phyloP scores from a whole-genome alignment of 805 yeast genomes.

The Cyberlindnera xishuangbannaensis region DNA sequence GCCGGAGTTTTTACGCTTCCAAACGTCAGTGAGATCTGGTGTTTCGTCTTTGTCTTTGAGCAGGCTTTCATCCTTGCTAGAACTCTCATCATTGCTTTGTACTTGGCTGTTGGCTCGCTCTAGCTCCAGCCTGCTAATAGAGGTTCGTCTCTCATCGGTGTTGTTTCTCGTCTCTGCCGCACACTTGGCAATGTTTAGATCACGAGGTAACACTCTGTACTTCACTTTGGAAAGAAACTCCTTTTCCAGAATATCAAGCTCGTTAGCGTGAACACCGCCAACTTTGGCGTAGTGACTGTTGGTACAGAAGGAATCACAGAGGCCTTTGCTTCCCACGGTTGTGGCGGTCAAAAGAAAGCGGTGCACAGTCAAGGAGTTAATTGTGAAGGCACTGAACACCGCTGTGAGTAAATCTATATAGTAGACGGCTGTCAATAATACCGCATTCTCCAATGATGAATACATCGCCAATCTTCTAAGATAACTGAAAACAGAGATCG shows the following conservation, averaged over 20 bases:
- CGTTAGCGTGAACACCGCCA: conserved; percentile 84
- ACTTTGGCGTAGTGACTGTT: conserved; percentile 92
- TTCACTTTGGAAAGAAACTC: conserved; percentile 79
- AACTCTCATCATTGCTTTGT: too few species aligned
- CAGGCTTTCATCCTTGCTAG: too few species aligned
- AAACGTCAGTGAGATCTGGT: conserved; percentile 1
- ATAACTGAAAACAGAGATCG: conserved; percentile 74
- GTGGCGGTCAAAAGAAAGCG: conserved; percentile 87
- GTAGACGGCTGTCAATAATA: conserved; percentile 76
- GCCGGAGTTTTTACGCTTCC: conserved; percentile 25
- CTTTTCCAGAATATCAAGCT: conserved; percentile 79
- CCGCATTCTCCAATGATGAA: conserved; percentile 80
- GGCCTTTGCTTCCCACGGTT: conserved; percentile 82
- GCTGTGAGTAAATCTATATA: conserved; percentile 81
- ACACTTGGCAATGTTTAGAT: conserved; percentile 33
- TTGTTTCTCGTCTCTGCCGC: conserved; percentile 25
- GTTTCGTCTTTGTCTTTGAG: conserved; percentile 1
- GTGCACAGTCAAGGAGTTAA: conserved; percentile 91
- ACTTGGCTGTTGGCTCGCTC: too few species aligned
- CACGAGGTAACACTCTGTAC: conserved; percentile 67
- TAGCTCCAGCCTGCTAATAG: conserved; percentile 16
- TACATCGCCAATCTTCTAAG: conserved; percentile 72
- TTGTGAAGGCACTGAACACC: conserved; percentile 71
- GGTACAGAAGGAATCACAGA: conserved; percentile 91
- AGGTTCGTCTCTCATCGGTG: conserved; percentile 15